Evolutionary conservation across 176 grass and related monocot genomes (phyloP), one percentile per base, ranked within the genome.

Genomic region (Cocos nucifera): DNA sequence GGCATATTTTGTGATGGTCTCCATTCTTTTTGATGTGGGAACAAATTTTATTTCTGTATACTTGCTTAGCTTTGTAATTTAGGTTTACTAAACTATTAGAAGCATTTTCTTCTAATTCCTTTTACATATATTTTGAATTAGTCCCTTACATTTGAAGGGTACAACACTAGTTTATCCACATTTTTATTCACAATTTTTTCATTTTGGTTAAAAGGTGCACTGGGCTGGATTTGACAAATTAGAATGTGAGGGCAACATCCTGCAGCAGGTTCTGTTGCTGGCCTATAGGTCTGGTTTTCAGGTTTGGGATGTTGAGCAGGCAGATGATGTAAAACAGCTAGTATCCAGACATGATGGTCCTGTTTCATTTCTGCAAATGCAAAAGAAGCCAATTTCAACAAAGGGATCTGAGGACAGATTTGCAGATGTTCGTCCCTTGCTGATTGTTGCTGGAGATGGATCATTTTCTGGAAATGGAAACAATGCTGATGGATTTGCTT

Each of bases 191-290:
- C 70, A 22, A 4, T 64, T 57, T 56, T 1, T 65, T 22, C 61
- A 24, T 56, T 51, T 54, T 61, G 39, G 17, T 54, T 32, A 77
- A 28, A 65, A 97, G 92, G 87, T 97, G 27, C 78, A 77, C 70
- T 97, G 92, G 92, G 92, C 92, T 70, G 87, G 87, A 9, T 97
- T 97, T 55, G 92, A 88, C 66, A 91, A 88, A 80, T 44, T 97
- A 3, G 87, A 91, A 63, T 82, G 66, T 49, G 78, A 89, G 25
- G 61, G 62, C 61, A 77, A 77, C 20, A 29, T 60, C 15, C 50
- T 77, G 49, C 75, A 69, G 5, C 78, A 85, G 68, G 78, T 88
- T 70, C 80, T 97, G 69, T 73, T 97, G 29, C 66, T 97, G 26
- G 81, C 75, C 20, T 97, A 97, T 55, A 78, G 59, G 65, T 97